Conservation (phyloP, 2,329 filamentous ascomycete species). For the Ophioceras dolichostomum region DNA sequence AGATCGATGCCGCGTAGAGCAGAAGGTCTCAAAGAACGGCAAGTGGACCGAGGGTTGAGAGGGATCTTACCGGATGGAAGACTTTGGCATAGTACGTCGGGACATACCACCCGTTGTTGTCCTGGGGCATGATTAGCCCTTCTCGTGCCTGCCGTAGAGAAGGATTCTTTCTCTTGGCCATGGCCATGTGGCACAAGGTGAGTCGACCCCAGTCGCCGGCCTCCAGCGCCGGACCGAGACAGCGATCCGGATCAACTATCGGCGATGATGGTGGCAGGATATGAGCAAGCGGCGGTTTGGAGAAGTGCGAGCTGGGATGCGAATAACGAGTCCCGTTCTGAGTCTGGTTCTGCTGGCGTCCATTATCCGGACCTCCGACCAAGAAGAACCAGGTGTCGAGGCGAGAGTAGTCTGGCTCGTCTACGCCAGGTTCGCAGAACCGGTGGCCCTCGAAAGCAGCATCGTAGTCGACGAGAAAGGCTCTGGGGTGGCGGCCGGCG, state of each 20-base stretch:
- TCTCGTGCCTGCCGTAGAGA: slow-evolving; percentile 17
- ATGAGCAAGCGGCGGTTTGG: too few relatives aligned
- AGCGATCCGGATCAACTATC: slow-evolving; percentile 22
- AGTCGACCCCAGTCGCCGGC: slow-evolving; percentile 29
- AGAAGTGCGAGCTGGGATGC: too few relatives aligned
- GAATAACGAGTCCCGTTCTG: too few relatives aligned
- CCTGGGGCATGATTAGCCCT: slow-evolving; percentile 13
- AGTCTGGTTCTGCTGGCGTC: too few relatives aligned
- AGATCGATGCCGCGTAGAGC: too few relatives aligned
- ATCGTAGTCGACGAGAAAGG: slow-evolving; percentile 33
- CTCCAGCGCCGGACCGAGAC: slow-evolving; percentile 18
- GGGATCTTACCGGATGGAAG: slow-evolving; percentile 26
- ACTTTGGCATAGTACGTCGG: slow-evolving; percentile 32
- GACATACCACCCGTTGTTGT: slow-evolving; percentile 31
- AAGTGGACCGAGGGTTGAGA: background rate
- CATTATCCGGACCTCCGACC: slow-evolving; percentile 29
- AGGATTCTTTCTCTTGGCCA: slow-evolving; percentile 22
- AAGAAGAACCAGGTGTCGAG: slow-evolving; percentile 35
- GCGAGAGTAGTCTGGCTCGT: slow-evolving; percentile 29
- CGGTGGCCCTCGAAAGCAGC: slow-evolving; percentile 29
- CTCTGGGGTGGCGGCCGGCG: slow-evolving; percentile 15
- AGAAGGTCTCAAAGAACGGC: background rate
- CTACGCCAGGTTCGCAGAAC: slow-evolving; percentile 19
- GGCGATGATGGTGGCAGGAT: slow-evolving; percentile 16
- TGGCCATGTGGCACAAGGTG: slow-evolving; percentile 31